These are phyloP conservation scores for Diplodia sapinea DNA, from an alignment of 2,329 filamentous ascomycete species.

Conservation along the genomic window DNA sequence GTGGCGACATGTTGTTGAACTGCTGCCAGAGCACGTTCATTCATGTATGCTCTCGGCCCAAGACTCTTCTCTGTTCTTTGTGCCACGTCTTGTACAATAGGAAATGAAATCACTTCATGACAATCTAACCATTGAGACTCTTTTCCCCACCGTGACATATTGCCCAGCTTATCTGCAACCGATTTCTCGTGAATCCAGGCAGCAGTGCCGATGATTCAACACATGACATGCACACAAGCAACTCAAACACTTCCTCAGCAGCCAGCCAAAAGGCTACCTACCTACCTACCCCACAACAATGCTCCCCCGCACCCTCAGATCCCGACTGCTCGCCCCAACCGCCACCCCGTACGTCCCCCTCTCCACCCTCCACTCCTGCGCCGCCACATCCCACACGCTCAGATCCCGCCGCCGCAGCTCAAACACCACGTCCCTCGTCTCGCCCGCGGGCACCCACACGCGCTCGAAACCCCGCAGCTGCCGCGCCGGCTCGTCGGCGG, in stretches of 20 bases:
- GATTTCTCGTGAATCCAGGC: too few relatives aligned
- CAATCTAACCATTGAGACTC: not conserved
- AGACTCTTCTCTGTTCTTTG: not conserved
- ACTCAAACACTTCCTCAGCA: too few relatives aligned
- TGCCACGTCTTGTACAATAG: not conserved
- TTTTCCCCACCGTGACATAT: not conserved
- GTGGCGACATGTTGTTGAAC: not conserved
- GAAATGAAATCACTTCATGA: not conserved
- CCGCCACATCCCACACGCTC: constrained; percentile 33
- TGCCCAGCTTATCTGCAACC: too few relatives aligned
- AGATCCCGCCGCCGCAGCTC: constrained; percentile 33
- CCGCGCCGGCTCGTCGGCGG: constrained; percentile 28
- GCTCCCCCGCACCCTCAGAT: constrained; percentile 1
- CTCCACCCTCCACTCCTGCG: constrained; percentile 33
- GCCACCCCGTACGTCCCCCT: constrained; percentile 26
- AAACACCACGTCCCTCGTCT: constrained; percentile 17
- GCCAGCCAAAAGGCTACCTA: not conserved
- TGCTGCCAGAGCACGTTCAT: not conserved
- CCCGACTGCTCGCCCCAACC: constrained; percentile 31
- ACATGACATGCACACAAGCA: too few relatives aligned
- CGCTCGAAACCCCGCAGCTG: constrained; percentile 35
- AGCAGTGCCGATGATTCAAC: too few relatives aligned
- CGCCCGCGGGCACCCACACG: constrained; percentile 30
- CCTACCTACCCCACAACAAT: not conserved
- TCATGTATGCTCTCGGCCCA: not conserved